Base-by-base conservation (phyloP, 257 asterid species). In the Striga asiatica region DNA sequence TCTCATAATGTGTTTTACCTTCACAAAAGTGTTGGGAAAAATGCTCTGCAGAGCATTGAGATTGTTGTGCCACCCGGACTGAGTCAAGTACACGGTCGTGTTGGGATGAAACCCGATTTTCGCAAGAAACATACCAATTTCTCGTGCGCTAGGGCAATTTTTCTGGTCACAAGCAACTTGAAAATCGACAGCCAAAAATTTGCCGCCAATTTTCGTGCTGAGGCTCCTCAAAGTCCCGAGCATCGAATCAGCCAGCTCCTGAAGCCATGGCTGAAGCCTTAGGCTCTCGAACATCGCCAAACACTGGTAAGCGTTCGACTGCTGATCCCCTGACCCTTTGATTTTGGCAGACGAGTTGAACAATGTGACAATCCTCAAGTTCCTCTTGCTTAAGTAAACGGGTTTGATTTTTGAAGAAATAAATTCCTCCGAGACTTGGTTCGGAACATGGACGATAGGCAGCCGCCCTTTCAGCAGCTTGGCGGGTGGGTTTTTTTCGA, bases 21-120 rank as follows among this genome's bases (percentile, higher is more conserved):
- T 76, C 29, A 80, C 72, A 34, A 71, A 79, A 9, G 82, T 71
- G 52, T 76, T 74, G 34, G 94, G 87, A 27, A 74, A 83, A 52
- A 66, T 35, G 38, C 68, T 50, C 50, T 84, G 76, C 50, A 83
- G 25, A 18, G 67, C 68, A 60, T 62, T 59, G 8, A 80, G 76
- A 42, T 74, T 70, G 6, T 23, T n/a, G 13, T 78, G 67, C 83
- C 89, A 71, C 49, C 76, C 74, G 1, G 72, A 56, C 31, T 83
- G 84, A 58, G 89, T 80, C 25, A 78, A 21, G 48, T 83, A 83
- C 39, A 84, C 47, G 6, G 73, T 66, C 2, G 81, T 67, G 17
- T 76, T 66, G 14, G 34, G 54, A 10, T 56, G 64, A 57, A 78
- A 76, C 2, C 84, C 85, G 19, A 78, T 66, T 37, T 65, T 81